phyloP scores from a whole-genome alignment of 2,329 filamentous ascomycete genomes.

The Dactylellina drechsleri region DNA sequence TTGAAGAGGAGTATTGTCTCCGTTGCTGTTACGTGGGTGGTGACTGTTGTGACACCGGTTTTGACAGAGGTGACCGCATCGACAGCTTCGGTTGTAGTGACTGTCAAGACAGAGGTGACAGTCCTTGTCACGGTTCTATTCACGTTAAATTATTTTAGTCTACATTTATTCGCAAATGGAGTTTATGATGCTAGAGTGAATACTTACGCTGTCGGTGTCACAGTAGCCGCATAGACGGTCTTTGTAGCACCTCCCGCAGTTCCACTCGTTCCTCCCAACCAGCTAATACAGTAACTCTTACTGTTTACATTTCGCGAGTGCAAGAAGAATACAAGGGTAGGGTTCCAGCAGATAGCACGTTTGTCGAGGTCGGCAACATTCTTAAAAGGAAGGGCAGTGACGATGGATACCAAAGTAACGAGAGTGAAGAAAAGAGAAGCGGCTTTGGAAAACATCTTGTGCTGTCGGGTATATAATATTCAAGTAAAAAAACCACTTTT shows the following conservation, averaged over 20 bases:
- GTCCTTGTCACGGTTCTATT: slow-evolving; percentile 21
- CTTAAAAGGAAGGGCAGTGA: slow-evolving; percentile 30
- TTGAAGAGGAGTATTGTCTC: slow-evolving; percentile 35
- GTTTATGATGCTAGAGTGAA: not conserved
- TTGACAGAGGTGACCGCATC: slow-evolving; percentile 24
- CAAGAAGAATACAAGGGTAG: slow-evolving; percentile 12
- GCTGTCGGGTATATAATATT: not conserved
- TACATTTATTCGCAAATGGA: not conserved
- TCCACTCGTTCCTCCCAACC: slow-evolving; percentile 13
- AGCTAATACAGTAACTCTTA: slow-evolving; percentile 8
- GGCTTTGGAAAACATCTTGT: slow-evolving; percentile 38
- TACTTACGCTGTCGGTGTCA: slow-evolving; percentile 24
- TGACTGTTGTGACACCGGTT: slow-evolving; percentile 57
- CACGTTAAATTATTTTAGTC: not conserved
- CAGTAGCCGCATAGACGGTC: slow-evolving; percentile 24
- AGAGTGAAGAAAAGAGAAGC: slow-evolving; percentile 25
- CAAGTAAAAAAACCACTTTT: slow-evolving; percentile 7
- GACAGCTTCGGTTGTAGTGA: slow-evolving; percentile 12
- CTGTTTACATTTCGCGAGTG: not conserved
- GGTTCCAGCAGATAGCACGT: slow-evolving; percentile 24
- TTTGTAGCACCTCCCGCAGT: slow-evolving; percentile 5
- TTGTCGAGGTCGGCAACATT: slow-evolving; percentile 34
- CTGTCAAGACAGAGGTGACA: slow-evolving; percentile 1
- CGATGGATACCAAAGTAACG: slow-evolving; percentile 29
- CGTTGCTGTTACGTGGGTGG: slow-evolving; percentile 52